phyloP scores from a whole-genome alignment of 495 filamentous ascomycete genomes.

The Annulohypoxylon stygium region DNA sequence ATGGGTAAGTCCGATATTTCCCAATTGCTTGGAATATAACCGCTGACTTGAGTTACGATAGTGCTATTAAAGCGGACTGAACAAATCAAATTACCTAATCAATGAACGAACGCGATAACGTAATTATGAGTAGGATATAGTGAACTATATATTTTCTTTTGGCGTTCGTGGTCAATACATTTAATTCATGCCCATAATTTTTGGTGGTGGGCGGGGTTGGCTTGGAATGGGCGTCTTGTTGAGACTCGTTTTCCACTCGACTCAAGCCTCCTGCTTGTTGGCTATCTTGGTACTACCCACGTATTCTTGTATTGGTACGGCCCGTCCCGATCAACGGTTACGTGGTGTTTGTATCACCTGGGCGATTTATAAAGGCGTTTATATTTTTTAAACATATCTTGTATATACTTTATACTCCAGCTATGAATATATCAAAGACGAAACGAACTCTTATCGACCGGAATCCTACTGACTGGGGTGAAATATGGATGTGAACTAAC shows the following conservation, averaged over 20 bases:
- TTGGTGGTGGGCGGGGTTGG: background rate
- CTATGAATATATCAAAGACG: slow-evolving; percentile 22
- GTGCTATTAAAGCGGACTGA: slow-evolving; percentile 56
- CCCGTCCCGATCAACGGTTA: background rate
- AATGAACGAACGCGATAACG: slow-evolving; percentile 36
- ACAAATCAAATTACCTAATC: slow-evolving; percentile 28
- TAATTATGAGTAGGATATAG: slow-evolving; percentile 40
- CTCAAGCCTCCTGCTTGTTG: background rate
- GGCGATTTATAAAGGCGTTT: slow-evolving; percentile 14
- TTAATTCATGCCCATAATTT: slow-evolving; percentile 6
- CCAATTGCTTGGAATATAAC: background rate
- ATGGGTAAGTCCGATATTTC: slow-evolving; percentile 69
- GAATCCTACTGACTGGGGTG: background rate
- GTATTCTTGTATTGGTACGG: background rate
- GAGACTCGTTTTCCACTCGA: background rate
- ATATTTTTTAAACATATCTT: slow-evolving; percentile 11
- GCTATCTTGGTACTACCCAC: background rate
- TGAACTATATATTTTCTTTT: slow-evolving; percentile 27
- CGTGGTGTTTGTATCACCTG: background rate
- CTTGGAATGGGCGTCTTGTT: background rate
- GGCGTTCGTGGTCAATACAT: slow-evolving; percentile 5
- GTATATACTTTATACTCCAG: slow-evolving; percentile 35
- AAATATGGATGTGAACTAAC: background rate
- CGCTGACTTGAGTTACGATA: slow-evolving; percentile 37
- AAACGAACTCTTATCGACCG: background rate